Conservation (phyloP, 2,329 filamentous ascomycete genomes). For the Fusarium clavum region DNA sequence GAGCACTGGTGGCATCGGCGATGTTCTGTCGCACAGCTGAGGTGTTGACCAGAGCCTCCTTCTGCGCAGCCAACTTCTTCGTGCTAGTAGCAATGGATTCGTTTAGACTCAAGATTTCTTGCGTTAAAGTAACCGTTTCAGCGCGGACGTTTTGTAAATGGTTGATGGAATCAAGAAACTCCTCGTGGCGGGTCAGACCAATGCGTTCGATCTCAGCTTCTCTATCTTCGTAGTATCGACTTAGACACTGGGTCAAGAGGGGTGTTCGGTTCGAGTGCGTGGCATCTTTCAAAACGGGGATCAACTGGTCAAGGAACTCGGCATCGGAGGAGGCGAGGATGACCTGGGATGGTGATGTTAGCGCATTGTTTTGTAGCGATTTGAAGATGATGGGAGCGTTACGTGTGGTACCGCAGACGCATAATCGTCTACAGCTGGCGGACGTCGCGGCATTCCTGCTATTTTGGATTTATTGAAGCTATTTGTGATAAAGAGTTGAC, state of each 20-base stretch:
- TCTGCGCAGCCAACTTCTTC: conserved; percentile 92
- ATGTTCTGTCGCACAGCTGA: conserved; percentile 94
- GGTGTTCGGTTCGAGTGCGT: conserved; percentile 78
- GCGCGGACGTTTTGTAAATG: conserved; percentile 93
- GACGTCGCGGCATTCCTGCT: conserved; percentile 58
- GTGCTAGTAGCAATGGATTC: conserved; percentile 96
- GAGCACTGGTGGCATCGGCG: conserved; percentile 86
- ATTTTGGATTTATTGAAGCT: conserved; percentile 17
- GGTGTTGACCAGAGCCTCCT: conserved; percentile 93
- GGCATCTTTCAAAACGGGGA: conserved; percentile 93
- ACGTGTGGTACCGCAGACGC: conserved; percentile 61
- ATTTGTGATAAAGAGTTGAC: conserved; percentile 21
- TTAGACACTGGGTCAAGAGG: conserved; percentile 77
- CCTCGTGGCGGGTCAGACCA: conserved; percentile 95
- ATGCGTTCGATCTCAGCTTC: conserved; percentile 94
- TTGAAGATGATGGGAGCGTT: conserved; percentile 30
- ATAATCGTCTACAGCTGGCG: conserved; percentile 61
- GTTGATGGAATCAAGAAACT: conserved; percentile 93
- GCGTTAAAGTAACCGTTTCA: conserved; percentile 87
- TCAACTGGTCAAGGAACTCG: conserved; percentile 95
- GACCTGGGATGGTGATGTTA: conserved; percentile 68
- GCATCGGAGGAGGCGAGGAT: conserved; percentile 90
- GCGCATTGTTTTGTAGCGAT: conserved; percentile 8
- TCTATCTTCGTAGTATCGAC: conserved; percentile 83
- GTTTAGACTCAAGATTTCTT: conserved; percentile 91